Base-by-base conservation (phyloP, 176 grass and related monocot genomes). In the Miscanthus lutarioriparius region DNA sequence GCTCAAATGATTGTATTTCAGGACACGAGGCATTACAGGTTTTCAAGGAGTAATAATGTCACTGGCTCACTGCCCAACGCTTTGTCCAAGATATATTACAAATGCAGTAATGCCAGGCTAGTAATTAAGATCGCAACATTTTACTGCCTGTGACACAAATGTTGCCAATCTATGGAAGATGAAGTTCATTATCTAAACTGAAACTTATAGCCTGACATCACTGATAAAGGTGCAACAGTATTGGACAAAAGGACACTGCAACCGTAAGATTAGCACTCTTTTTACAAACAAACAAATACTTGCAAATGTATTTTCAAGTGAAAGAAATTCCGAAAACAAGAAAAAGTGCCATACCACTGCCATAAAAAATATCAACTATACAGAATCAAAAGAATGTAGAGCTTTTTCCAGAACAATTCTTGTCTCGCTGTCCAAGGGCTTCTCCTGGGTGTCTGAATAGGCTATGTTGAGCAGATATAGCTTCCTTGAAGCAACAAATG, bases 351-450 rank as follows among this genome's bases (percentile, higher is more conserved):
- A n/a, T 66, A 51, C 43, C 80, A 39, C 67, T 62, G 17, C 3
- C 62, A n/a, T 74, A n/a, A 56, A 76, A 66, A 72, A 37, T 22
- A 82, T 14, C 8, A 76, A 76, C 81, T 92, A 95, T 67, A 90
- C 40, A 72, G 89, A 82, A 87, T 95, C 93, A 89, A 98, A 98
- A 75, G 96, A 98, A 88, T 94, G 91, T 74, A 98, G 91, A 23
- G 94, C 85, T 86, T 90, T 71, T 87, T 98, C 96, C 45, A 98
- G 68, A 68, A 92, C 22, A 82, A 45, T 68, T 92, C 87, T 93
- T n/a, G 87, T 95, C 67, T 93, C 25, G 67, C 20, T 74, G 58
- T 86, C 84, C 86, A 98, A 79, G 44, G 93, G 87, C 71, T 90
- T 92, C 44, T 95, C 91, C 67, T 80, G 81, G 65, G 66, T 83